Evolutionary conservation across 805 yeast genomes (phyloP), one percentile per base, ranked within the genome.

Genomic region (Monosporozyma aerobia): DNA sequence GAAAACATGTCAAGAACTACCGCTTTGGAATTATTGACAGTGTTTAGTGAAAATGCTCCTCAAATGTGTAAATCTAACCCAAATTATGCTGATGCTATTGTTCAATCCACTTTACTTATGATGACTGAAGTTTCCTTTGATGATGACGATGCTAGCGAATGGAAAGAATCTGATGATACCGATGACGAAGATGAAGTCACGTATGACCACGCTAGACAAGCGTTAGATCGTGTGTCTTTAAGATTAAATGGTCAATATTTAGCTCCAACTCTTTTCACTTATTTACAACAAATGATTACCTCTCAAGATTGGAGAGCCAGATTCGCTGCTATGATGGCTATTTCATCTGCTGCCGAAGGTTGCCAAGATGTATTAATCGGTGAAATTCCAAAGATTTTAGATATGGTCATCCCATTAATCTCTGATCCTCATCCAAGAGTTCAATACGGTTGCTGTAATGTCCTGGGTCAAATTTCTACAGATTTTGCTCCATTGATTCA

Each of bases 271-370:
- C 74, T 94, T 53, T 94, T 94, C 73, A 87, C 85, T 64, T 85
- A 80, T 66, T 75, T 94, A 54, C 96, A 97, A 19, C 81, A 79
- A 53, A 87, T 94, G 96, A 70, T 88, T 22, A 73, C 73, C 52
- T 83, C 95, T 1, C 65, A 73, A 33, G 79, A 81, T 55, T 94
- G 99, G 99, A 83, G 95, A 68, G 95, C 90, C 67, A 84, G 97
- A 56, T 96, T 90, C 67, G 99, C 96, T 25, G 96, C 97, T 1
- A 73, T 94, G 52, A 94, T 94, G 98, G 97, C 97, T 0, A 73
- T 94, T 29, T 90, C 97, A 0, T 83, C 96, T 5, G 96, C 96
- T 23, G 97, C 97, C 41, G 99, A 94, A 73, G 99, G 99, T 50
- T 92, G 98, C 71, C 78, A 88, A 48, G 97, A 90, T 59, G 89